Base-by-base conservation (phyloP, 202 grass and related monocot species). In the Hordeum pubiflorum region DNA sequence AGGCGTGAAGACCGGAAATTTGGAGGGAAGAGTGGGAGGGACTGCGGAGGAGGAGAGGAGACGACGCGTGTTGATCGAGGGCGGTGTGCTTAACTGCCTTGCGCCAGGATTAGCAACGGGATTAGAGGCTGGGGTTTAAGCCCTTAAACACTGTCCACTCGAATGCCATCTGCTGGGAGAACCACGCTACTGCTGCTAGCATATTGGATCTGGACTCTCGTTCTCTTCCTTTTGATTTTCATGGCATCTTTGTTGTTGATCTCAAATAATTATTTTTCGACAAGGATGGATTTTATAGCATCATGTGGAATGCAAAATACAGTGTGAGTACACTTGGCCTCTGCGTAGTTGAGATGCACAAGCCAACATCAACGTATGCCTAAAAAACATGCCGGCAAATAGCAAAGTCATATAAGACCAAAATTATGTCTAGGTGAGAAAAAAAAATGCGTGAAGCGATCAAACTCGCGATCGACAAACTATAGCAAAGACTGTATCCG, bases 71-170 rank as follows among this genome's bases (percentile, higher is more conserved):
- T 81, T 67, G 58, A 68, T 37, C 44, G 0, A 40, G 40, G 72
- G 21, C 63, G 79, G 73, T 52, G 63, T 58, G 37, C 37, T 71
- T 87, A 81, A 72, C 72, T 62, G 11, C 79, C 46, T 48, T 18
- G 46, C n/a, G 48, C 86, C 85, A 82, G 65, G 43, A 87, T 87
- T 87, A 87, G 79, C 65, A 82, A 82, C n/a, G 23, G 32, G 44
- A 87, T 74, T 83, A 83, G 46, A 46, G 80, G 86, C 27, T 37
- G 85, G 68, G 72, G 50, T 86, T 81, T 81, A 86, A 58, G 58
- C 75, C 65, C 21, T 44, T 17, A 63, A 79, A 54, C 50, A 54
- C 4, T 54, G 50, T 54, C 44, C 70, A 73, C 70, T 73, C 70
- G 27, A 17, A 52, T 52, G 26, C 69, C n/a, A 12, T 72, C 69